phyloP scores from a whole-genome alignment of 306 rosid genomes.

The Cucumis hystrix region DNA sequence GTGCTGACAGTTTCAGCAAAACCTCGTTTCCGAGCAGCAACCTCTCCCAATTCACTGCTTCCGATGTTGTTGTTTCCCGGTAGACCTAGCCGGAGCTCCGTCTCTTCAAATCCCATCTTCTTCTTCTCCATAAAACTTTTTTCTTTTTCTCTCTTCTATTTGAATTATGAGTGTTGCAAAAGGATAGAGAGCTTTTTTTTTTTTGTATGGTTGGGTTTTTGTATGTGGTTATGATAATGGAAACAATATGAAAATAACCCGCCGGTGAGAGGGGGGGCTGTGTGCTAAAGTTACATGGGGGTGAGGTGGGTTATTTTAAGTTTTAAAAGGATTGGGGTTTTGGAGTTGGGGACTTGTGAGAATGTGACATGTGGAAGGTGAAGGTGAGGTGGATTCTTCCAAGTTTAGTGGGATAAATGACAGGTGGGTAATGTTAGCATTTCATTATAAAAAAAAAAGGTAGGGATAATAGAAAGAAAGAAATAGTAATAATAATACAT shows the following conservation, averaged over 20 bases:
- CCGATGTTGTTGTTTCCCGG: conserved; percentile 1
- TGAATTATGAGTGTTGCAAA: conserved; percentile 1
- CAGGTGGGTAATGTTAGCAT: conserved; percentile 43
- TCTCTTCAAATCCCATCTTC: conserved; percentile 8
- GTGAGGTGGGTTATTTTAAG: conserved; percentile 18
- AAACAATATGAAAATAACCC: conserved; percentile 19
- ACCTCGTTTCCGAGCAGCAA: conserved; percentile 24
- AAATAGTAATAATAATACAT: not conserved
- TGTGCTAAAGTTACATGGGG: not conserved
- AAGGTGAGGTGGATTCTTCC: not conserved
- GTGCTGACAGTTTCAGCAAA: conserved; percentile 22
- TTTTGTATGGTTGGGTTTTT: conserved; percentile 11
- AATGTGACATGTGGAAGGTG: too few species aligned
- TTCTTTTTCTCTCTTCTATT: not conserved
- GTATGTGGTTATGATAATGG: conserved; percentile 29
- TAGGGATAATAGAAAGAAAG: not conserved
- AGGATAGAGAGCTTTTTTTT: not conserved
- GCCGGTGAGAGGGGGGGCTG: not conserved
- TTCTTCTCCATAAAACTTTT: conserved; percentile 1
- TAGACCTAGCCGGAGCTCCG: not conserved
- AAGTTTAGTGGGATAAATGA: conserved; percentile 47
- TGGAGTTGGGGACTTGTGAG: not conserved
- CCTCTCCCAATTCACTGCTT: not conserved
- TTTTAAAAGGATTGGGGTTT: not conserved
- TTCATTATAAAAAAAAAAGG: conserved; percentile 20